Conservation (phyloP, 768 basidiomycete species). For the Suillus paluster region DNA sequence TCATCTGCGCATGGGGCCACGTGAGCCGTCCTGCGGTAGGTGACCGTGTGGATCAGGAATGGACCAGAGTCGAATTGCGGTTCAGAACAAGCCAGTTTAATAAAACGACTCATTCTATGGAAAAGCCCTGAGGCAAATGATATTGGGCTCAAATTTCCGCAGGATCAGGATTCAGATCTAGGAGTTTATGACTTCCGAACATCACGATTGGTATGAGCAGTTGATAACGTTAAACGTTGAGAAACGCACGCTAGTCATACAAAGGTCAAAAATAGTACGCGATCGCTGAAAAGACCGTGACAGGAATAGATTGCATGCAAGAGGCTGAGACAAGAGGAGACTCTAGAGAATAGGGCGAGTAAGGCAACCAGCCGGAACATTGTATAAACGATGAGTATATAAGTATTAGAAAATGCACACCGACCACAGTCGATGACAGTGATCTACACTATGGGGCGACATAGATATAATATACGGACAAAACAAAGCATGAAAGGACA, state of each 20-base stretch:
- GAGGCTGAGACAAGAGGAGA: background rate
- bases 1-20: background rate
- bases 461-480: constrained; percentile 39
- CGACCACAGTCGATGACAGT: constrained; percentile 21
- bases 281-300: constrained; percentile 3
- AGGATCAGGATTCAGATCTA: too few relatives aligned
- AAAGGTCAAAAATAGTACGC: background rate
- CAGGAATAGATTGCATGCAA: background rate
- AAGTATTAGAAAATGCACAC: constrained; percentile 36
- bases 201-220: too few relatives aligned
- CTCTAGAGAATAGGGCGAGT: background rate
- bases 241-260: too few relatives aligned
- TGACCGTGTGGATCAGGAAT: background rate
- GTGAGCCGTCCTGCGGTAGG: too few relatives aligned
- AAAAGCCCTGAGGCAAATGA: background rate
- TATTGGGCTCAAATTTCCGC: too few relatives aligned
- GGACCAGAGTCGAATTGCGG: too few relatives aligned
- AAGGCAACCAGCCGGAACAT: constrained; percentile 3
- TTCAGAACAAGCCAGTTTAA: background rate
- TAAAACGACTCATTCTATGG: background rate
- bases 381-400: constrained; percentile 40
- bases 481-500: constrained; percentile 26
- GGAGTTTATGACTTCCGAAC: background rate
- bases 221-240: too few relatives aligned
- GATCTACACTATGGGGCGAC: constrained; percentile 35